Conservation (phyloP, 2,329 filamentous ascomycete genomes). For the Colletotrichum nymphaeae region DNA sequence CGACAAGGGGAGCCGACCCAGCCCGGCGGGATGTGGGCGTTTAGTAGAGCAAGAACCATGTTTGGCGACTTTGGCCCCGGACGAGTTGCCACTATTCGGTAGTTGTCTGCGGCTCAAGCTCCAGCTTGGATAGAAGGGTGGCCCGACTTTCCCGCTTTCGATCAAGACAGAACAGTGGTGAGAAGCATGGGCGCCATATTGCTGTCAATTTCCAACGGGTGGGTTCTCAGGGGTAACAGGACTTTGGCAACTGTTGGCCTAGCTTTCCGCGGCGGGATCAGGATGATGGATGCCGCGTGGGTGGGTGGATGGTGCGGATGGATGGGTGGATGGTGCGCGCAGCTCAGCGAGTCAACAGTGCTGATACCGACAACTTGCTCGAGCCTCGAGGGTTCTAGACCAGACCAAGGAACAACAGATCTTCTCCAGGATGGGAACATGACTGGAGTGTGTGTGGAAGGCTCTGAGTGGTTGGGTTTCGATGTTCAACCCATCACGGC, state of each 20-base stretch:
- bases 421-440: conserved; percentile 10
- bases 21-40: conserved; percentile 24
- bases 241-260: background rate
- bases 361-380: background rate
- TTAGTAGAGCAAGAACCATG: conserved; percentile 3
- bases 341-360: background rate
- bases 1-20: conserved; percentile 7
- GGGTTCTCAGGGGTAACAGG: conserved; percentile 10
- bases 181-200: conserved; percentile 16
- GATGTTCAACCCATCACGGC: background rate
- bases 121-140: background rate
- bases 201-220: conserved; percentile 24
- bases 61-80: background rate
- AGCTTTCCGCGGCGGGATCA: conserved; percentile 9
- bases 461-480: background rate
- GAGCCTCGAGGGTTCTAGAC: conserved; percentile 14
- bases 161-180: conserved; percentile 15
- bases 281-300: conserved; percentile 7
- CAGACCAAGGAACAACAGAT: conserved; percentile 3
- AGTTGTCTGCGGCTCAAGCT: conserved; percentile 22
- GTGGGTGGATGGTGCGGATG: conserved; percentile 3
- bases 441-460: background rate
- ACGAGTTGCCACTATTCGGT: conserved; percentile 19
- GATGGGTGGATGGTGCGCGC: background rate
- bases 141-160: background rate